These are phyloP conservation scores for Kwoniella bestiolae DNA, from an alignment of 768 basidiomycete genomes.

Conservation along the genomic window DNA sequence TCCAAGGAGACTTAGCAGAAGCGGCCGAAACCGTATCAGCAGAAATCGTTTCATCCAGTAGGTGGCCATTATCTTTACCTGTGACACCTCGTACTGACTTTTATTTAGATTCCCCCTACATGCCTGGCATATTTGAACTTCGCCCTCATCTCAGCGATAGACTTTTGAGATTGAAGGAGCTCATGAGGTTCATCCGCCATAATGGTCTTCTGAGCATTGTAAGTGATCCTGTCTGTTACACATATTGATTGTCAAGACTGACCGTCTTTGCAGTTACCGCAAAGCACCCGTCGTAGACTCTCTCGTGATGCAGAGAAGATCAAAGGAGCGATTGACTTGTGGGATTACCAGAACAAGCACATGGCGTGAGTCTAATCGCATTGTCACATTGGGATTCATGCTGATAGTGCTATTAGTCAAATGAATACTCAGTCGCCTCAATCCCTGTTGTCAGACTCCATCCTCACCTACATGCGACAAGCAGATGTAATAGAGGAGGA, in stretches of 20 bases:
- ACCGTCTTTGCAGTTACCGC: constrained; percentile 68
- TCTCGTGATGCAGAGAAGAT: constrained; percentile 85
- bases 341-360: constrained; percentile 61
- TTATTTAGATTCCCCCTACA: constrained; percentile 65
- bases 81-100: constrained; percentile 1
- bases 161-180: constrained; percentile 75
- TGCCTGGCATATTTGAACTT: constrained; percentile 77
- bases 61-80: constrained; percentile 21
- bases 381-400: constrained; percentile 46
- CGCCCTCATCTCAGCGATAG: constrained; percentile 75
- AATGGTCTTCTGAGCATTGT: constrained; percentile 81
- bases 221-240: constrained; percentile 24
- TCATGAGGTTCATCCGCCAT: constrained; percentile 87
- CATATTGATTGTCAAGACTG: too few relatives aligned
- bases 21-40: constrained; percentile 56
- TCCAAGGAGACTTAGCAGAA: constrained; percentile 54
- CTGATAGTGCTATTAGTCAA: constrained; percentile 27
- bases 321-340: constrained; percentile 77
- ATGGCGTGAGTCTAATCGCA: constrained; percentile 48
- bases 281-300: constrained; percentile 72
- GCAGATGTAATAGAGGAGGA: constrained; percentile 66
- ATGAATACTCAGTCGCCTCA: constrained; percentile 56
- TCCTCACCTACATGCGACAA: constrained; percentile 71
- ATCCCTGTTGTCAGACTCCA: constrained; percentile 68
- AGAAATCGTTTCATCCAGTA: constrained; percentile 70